phyloP scores from a whole-genome alignment of 2,329 filamentous ascomycete species.

The Clonostachys rosea region DNA sequence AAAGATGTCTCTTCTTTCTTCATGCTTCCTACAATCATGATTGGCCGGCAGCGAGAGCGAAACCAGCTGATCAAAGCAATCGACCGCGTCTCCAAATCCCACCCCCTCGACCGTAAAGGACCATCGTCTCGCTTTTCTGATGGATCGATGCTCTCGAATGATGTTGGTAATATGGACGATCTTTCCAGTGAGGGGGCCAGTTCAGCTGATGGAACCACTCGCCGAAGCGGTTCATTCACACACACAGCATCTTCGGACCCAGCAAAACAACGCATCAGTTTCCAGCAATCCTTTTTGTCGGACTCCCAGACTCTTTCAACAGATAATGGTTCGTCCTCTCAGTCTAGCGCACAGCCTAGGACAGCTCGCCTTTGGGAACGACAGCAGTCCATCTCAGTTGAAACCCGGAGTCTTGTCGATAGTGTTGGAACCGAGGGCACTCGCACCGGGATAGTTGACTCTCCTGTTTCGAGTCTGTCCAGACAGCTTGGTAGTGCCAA shows the following conservation, averaged over 20 bases:
- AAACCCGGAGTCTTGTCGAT: constrained; percentile 41
- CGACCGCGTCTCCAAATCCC: constrained; percentile 67
- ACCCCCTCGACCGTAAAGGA: constrained; percentile 40
- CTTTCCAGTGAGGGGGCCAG: constrained; percentile 56
- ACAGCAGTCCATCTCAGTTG: constrained; percentile 44
- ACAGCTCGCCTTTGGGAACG: constrained; percentile 44
- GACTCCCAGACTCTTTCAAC: constrained; percentile 34
- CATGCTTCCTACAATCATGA: constrained; percentile 74
- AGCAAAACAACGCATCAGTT: constrained; percentile 26
- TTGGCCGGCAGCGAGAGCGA: constrained; percentile 72
- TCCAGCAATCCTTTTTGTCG: constrained; percentile 32
- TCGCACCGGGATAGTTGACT: constrained; percentile 32
- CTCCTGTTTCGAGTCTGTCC: constrained; percentile 43
- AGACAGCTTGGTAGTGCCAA: constrained; percentile 52
- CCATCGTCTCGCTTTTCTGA: constrained; percentile 44
- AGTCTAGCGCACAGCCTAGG: constrained; percentile 31
- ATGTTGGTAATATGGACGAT: constrained; percentile 42
- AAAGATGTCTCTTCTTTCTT: constrained; percentile 92
- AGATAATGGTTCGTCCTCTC: constrained; percentile 41
- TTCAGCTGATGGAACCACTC: constrained; percentile 47
- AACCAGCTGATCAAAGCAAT: constrained; percentile 69
- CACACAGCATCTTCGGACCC: constrained; percentile 35
- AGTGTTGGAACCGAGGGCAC: constrained; percentile 30
- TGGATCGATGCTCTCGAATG: constrained; percentile 46
- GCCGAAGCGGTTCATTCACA: constrained; percentile 43